phyloP scores from a whole-genome alignment of 2,329 filamentous ascomycete genomes.

The Xylariaceae sp. region DNA sequence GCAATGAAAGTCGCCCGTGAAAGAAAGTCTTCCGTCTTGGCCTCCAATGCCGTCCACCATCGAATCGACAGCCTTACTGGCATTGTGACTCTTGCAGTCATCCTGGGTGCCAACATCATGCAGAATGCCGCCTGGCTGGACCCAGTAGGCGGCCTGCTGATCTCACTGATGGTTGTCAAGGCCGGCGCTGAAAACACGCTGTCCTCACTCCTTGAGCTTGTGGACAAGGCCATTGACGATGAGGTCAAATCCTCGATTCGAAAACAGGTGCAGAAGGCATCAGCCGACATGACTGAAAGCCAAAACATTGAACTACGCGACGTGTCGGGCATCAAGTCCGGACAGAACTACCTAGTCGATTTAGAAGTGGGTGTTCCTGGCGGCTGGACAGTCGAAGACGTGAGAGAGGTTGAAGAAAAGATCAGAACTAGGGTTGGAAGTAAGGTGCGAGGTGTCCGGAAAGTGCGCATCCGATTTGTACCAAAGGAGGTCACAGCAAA shows the following conservation, averaged over 20 bases:
- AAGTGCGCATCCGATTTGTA: slow-evolving; percentile 81
- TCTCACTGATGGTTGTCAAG: slow-evolving; percentile 89
- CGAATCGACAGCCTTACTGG: slow-evolving; percentile 94
- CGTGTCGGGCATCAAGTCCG: slow-evolving; percentile 88
- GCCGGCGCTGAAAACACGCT: slow-evolving; percentile 86
- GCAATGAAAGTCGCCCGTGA: slow-evolving; percentile 94
- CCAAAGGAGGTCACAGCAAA: slow-evolving; percentile 58
- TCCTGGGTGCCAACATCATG: slow-evolving; percentile 84
- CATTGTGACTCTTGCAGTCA: slow-evolving; percentile 85
- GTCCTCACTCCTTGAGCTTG: slow-evolving; percentile 79
- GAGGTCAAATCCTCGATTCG: slow-evolving; percentile 74
- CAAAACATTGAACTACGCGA: slow-evolving; percentile 68
- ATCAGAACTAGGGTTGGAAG: slow-evolving; percentile 71
- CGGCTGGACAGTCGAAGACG: slow-evolving; percentile 71
- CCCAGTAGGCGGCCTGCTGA: slow-evolving; percentile 86
- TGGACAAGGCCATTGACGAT: slow-evolving; percentile 83
- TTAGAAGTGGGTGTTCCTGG: slow-evolving; percentile 79
- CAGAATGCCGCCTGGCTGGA: slow-evolving; percentile 88
- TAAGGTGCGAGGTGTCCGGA: slow-evolving; percentile 79
- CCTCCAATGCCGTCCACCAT: slow-evolving; percentile 95
- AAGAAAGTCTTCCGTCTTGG: slow-evolving; percentile 91
- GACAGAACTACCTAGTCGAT: slow-evolving; percentile 93
- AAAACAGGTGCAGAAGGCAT: slow-evolving; percentile 59
- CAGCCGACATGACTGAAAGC: slow-evolving; percentile 53
- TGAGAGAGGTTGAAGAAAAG: slow-evolving; percentile 67